Conservation (phyloP, 441 rosid species). For the Adansonia madagascariensis region DNA sequence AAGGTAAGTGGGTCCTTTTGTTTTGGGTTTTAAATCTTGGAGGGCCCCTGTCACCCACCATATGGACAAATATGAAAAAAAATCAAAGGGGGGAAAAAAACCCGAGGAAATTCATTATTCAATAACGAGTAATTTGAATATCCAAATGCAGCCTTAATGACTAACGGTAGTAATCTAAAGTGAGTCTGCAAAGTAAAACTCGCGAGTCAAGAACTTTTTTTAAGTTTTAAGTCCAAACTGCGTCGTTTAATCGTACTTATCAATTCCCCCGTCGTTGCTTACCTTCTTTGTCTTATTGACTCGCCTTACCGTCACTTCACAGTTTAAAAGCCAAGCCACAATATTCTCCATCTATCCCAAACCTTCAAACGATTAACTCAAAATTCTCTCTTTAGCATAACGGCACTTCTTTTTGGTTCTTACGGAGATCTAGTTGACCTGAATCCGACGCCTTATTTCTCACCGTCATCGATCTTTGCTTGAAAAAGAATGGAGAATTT, state of each 20-base stretch:
- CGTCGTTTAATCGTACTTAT: neutral
- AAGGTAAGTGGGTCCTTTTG: neutral
- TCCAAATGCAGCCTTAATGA: neutral
- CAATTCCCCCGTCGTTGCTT: slow-evolving; percentile 1
- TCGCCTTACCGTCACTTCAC: neutral
- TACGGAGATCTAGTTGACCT: slow-evolving; percentile 49
- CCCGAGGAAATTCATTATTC: neutral
- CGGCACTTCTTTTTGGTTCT: neutral
- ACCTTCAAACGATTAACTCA: neutral
- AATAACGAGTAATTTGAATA: neutral
- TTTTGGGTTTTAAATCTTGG: neutral
- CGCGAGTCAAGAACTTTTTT: slow-evolving; percentile 2
- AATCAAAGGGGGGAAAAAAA: neutral
- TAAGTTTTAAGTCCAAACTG: neutral
- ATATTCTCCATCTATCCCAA: neutral
- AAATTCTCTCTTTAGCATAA: neutral
- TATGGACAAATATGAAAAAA: neutral
- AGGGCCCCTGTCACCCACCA: neutral
- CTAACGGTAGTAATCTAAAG: neutral
- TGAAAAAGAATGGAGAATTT: slow-evolving; percentile 71
- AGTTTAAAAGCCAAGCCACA: neutral
- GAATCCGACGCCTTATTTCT: slow-evolving; percentile 24
- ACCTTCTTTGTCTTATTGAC: neutral
- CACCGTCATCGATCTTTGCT: slow-evolving; percentile 23
- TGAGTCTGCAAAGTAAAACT: slow-evolving; percentile 10